Evolutionary conservation across 768 basidiomycete genomes (phyloP).

Genomic region (Psilocybe sp.): DNA sequence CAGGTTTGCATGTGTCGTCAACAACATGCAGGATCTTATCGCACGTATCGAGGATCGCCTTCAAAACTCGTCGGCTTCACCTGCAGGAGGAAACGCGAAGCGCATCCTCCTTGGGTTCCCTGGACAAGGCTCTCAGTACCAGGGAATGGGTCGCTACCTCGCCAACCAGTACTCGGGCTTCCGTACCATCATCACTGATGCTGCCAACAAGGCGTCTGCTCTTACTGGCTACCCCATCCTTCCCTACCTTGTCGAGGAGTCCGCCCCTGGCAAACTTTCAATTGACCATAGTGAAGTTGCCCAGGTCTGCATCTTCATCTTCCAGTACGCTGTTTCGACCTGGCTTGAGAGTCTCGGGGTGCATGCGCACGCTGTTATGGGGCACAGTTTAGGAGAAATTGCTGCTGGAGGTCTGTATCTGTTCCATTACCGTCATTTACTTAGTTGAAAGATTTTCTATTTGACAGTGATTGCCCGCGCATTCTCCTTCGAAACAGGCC

Average conservation of each 20-base stretch:
- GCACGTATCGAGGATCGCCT: slow-evolving; percentile 25
- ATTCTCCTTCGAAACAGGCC: slow-evolving; percentile 24
- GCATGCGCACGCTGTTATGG: slow-evolving; percentile 29
- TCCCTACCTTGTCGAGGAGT: slow-evolving; percentile 25
- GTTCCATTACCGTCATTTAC: neutral
- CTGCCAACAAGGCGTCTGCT: slow-evolving; percentile 22
- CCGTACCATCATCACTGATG: slow-evolving; percentile 21
- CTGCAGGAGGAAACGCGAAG: slow-evolving; percentile 14
- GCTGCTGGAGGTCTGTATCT: slow-evolving; percentile 29
- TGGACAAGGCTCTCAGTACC: slow-evolving; percentile 35
- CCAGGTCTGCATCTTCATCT: slow-evolving; percentile 34
- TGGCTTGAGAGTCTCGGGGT: slow-evolving; percentile 28
- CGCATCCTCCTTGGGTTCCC: slow-evolving; percentile 31
- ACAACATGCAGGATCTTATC: slow-evolving; percentile 29
- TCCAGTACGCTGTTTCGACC: slow-evolving; percentile 29
- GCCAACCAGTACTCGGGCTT: slow-evolving; percentile 26
- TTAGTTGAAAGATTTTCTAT: neutral
- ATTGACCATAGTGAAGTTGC: slow-evolving; percentile 31
- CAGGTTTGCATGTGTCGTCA: slow-evolving; percentile 28
- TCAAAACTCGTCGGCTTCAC: slow-evolving; percentile 8
- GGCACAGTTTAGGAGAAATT: slow-evolving; percentile 36
- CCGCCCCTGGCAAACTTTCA: slow-evolving; percentile 14
- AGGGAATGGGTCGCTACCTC: slow-evolving; percentile 33
- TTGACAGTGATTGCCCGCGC: slow-evolving; percentile 24
- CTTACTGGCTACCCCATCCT: slow-evolving; percentile 26